A percentile compares a stretch with the other conserved stretches of the same genome.
These are phyloP conservation scores for Acephala macrosclerotiorum DNA, from an alignment of 2,329 filamentous ascomycete genomes.

Conservation along the genomic window DNA sequence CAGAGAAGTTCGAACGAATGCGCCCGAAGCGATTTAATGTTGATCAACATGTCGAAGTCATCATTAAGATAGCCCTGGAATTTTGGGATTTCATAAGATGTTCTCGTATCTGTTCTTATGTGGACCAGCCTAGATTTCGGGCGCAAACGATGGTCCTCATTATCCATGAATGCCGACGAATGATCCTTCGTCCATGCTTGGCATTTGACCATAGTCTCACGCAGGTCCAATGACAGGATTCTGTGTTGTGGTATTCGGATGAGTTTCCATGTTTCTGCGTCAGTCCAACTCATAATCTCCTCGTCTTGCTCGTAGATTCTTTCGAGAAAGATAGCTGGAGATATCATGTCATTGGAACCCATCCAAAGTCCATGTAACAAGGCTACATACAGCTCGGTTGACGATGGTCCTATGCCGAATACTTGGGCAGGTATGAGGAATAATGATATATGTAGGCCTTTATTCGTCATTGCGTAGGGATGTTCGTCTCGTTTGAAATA, in stretches of 20 bases:
- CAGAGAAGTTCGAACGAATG: background rate
- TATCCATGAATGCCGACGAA: too few relatives aligned
- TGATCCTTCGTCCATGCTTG: too few relatives aligned
- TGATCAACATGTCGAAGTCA: background rate
- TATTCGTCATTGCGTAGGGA: slow-evolving; percentile 11
- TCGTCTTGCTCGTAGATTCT: background rate
- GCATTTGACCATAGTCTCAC: background rate
- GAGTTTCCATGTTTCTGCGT: background rate
- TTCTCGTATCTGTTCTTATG: background rate
- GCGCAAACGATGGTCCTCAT: background rate
- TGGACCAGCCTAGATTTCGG: background rate
- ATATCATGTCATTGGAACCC: background rate
- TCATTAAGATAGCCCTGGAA: background rate
- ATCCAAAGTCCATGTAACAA: background rate
- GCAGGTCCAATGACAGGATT: background rate
- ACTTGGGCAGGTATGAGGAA: background rate
- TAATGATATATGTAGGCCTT: slow-evolving; percentile 13
- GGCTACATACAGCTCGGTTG: background rate
- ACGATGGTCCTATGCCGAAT: background rate
- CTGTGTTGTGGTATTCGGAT: background rate
- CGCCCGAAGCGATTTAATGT: background rate
- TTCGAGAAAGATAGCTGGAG: background rate
- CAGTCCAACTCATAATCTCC: background rate
- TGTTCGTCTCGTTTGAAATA: background rate
- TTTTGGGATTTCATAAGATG: too few relatives aligned